Evolutionary conservation across 495 filamentous ascomycete genomes (phyloP).

Genomic region (Parmelia sp.): DNA sequence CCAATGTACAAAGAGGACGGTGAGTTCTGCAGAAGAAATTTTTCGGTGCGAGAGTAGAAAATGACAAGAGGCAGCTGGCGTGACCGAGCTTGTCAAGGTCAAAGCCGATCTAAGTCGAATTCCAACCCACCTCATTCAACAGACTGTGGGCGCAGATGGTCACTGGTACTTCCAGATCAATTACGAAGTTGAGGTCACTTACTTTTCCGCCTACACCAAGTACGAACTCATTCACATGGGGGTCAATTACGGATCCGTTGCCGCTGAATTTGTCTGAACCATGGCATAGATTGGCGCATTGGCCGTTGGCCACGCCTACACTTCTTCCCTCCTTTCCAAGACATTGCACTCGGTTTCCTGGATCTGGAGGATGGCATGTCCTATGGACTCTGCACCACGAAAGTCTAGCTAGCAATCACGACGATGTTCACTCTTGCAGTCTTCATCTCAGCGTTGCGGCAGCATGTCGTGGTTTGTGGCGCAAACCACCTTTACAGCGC

Average conservation of each 20-base stretch:
- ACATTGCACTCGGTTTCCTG: not conserved
- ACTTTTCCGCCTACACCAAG: constrained; percentile 29
- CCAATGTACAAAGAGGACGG: constrained; percentile 14
- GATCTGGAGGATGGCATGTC: not conserved
- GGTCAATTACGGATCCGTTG: constrained; percentile 28
- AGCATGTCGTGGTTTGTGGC: not conserved
- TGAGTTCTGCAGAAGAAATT: no score
- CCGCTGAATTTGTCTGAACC: constrained; percentile 28
- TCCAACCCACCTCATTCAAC: constrained; percentile 2
- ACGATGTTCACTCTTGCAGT: not conserved
- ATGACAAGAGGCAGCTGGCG: no score
- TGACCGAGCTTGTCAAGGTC: constrained; percentile 19
- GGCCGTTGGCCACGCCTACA: not conserved
- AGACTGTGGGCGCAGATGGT: constrained; percentile 23
- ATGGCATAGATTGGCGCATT: not conserved
- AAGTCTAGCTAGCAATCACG: not conserved
- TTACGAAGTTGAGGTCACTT: constrained; percentile 28
- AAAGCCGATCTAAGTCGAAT: constrained; percentile 21
- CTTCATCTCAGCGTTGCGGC: not conserved
- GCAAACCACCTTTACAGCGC: not conserved
- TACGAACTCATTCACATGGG: constrained; percentile 28
- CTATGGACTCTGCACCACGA: not conserved
- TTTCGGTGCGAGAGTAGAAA: no score
- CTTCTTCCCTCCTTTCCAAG: not conserved
- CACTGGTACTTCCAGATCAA: constrained; percentile 25